These are phyloP conservation scores for Hymenoscyphus repandus DNA, from an alignment of 2,329 filamentous ascomycete species.

Conservation along the genomic window DNA sequence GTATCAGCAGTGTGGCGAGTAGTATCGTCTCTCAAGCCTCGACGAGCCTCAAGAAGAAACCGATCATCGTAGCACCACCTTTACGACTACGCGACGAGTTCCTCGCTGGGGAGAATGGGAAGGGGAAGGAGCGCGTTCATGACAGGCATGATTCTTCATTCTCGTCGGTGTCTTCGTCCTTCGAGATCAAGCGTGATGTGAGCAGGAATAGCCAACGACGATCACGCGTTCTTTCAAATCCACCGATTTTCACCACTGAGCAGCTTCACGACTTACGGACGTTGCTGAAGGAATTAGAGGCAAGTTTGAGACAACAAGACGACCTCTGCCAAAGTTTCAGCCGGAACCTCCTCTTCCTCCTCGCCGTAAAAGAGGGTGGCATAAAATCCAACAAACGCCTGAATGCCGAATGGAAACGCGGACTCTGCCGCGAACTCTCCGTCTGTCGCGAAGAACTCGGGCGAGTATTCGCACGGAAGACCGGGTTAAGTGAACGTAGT, in stretches of 20 bases:
- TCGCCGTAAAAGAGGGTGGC: conserved; percentile 4
- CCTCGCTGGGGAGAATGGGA: neutral
- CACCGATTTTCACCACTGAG: neutral
- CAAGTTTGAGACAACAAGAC: neutral
- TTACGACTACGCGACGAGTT: neutral
- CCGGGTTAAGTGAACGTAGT: neutral
- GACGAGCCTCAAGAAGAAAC: neutral
- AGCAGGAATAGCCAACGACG: neutral
- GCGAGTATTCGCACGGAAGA: conserved; percentile 1
- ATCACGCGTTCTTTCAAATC: neutral
- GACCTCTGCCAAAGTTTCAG: neutral
- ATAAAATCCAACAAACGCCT: conserved; percentile 1
- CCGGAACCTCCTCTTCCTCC: conserved; percentile 2
- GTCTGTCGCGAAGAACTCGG: conserved; percentile 4
- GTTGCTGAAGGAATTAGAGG: neutral
- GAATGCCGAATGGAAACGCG: conserved; percentile 2
- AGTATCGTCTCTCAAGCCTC: neutral
- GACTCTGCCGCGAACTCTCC: neutral
- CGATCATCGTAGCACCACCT: neutral
- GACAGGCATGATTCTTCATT: conserved; percentile 4
- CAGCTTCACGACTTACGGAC: neutral
- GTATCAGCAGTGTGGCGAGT: too few relatives aligned
- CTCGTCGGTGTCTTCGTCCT: neutral
- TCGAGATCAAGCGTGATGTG: neutral
- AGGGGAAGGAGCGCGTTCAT: too few relatives aligned